These are phyloP conservation scores for Paramyrothecium sp. DNA, from an alignment of 2,329 filamentous ascomycete species.

Conservation along the genomic window DNA sequence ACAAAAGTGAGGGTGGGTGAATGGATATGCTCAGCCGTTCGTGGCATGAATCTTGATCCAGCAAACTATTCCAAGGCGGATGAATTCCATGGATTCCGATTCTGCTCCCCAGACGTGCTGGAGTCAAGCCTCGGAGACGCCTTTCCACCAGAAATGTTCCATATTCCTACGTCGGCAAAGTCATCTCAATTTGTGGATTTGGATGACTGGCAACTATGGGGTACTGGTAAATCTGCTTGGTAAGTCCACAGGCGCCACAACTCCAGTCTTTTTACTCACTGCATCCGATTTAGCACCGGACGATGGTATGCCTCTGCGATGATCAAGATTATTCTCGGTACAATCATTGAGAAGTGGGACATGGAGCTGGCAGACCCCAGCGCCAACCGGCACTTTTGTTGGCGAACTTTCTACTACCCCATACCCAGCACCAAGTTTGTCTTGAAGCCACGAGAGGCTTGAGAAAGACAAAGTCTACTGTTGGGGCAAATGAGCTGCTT, in stretches of 20 bases:
- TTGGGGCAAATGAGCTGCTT: no score
- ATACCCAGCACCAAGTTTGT: no score
- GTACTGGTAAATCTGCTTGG: neutral
- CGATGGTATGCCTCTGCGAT: neutral
- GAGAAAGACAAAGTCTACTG: no score
- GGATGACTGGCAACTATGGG: neutral
- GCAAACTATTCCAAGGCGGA: neutral
- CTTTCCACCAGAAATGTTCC: neutral
- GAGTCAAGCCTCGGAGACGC: neutral
- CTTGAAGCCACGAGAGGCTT: no score
- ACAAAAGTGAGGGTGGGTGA: neutral
- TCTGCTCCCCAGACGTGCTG: neutral
- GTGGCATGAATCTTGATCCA: neutral
- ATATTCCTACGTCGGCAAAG: neutral
- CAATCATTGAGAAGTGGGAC: neutral
- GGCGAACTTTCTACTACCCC: neutral
- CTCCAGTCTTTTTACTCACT: neutral
- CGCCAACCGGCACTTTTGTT: neutral
- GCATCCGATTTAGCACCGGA: neutral
- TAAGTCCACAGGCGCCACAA: neutral
- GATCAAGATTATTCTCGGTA: neutral
- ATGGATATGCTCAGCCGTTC: neutral
- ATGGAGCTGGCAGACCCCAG: neutral
- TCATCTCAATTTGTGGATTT: neutral
- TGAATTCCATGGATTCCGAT: neutral